Base-by-base conservation (phyloP, 495 filamentous ascomycete species). In the Ramalina intermedia region DNA sequence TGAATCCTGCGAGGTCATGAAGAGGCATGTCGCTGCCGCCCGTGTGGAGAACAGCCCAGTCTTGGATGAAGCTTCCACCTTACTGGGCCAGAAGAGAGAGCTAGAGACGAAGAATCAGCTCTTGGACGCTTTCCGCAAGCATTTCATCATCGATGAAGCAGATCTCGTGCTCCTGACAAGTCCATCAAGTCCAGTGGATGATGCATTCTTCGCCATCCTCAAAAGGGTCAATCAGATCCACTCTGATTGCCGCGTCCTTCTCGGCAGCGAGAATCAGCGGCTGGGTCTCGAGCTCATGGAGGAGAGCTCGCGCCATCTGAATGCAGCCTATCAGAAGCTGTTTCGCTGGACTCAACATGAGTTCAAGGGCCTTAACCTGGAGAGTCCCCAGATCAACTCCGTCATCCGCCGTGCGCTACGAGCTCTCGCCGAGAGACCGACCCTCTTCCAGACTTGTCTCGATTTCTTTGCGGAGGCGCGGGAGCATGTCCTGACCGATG, bases 331-430 rank as follows among this genome's bases (percentile, higher is more conserved):
- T 59, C 90, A 96, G 63, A 96, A 95, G 62, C 71, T 96, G 9
- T 94, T 90, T 63, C 75, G 81, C 52, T 96, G 93, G 93, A 82
- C 94, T 8, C 88, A 96, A 62, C 78, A 81, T 29, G 89, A 96
- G 58, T 88, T 98, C 68, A 90, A 89, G 61, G 80, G 81, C 1
- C 65, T 96, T 41, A 93, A 96, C 60, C 74, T 99, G 12, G 93
- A 96, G 61, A 94, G 88, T 59, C 90, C 90, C 4, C 87, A 94
- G 50, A 88, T 98, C 54, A 89, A 81, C 57, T 76, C 84, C 26
- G 76, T 87, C 11, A 88, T 98, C 37, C 76, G 90, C 27, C 79
- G 83, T 42, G 87, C 87, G 13, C 70, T 98, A 26, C 78, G 88
- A 18, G 85, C 94, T 29, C 69, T 99, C 18, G 89, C 91, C 17